phyloP scores from a whole-genome alignment of 1,284 basidiomycete species.

The Papiliotrema nemorosa region DNA sequence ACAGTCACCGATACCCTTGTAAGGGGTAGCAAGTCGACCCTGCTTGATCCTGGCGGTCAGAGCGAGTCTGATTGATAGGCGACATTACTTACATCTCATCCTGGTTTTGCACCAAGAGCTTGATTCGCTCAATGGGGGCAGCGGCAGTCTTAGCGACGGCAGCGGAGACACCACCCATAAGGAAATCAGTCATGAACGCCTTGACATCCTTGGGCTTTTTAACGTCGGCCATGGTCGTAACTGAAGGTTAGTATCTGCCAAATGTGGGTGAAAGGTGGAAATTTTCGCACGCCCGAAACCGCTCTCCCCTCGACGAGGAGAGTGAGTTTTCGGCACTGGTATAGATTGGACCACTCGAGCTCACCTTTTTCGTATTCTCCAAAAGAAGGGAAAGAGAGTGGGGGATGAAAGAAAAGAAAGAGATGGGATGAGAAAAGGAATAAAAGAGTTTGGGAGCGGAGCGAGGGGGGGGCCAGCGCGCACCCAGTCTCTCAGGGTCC shows the following conservation, averaged over 20 bases:
- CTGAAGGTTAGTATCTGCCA: not conserved
- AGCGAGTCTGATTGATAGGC: not conserved
- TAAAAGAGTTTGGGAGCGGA: too few relatives aligned
- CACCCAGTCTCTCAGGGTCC: too few relatives aligned
- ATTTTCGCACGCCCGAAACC: not conserved
- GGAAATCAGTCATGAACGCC: constrained; percentile 50
- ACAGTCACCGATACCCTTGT: constrained; percentile 90
- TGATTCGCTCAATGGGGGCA: constrained; percentile 98
- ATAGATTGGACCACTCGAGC: not conserved
- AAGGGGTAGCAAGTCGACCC: constrained; percentile 83
- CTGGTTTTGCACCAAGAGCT: constrained; percentile 95
- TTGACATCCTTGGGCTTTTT: constrained; percentile 51
- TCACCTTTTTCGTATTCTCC: constrained; percentile 8
- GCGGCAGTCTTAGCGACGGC: constrained; percentile 97
- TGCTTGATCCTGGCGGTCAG: constrained; percentile 71
- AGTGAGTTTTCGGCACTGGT: not conserved
- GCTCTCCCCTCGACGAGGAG: not conserved
- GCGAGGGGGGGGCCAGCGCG: too few relatives aligned
- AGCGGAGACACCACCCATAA: constrained; percentile 51
- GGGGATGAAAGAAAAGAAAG: constrained; percentile 12
- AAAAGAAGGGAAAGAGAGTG: constrained; percentile 13
- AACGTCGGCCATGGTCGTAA: constrained; percentile 16
- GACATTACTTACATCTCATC: constrained; percentile 50
- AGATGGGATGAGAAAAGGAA: too few relatives aligned
- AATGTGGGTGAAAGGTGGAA: not conserved